Conservation (phyloP, 2,329 filamentous ascomycete species). For the Colletotrichum spaethianum region DNA sequence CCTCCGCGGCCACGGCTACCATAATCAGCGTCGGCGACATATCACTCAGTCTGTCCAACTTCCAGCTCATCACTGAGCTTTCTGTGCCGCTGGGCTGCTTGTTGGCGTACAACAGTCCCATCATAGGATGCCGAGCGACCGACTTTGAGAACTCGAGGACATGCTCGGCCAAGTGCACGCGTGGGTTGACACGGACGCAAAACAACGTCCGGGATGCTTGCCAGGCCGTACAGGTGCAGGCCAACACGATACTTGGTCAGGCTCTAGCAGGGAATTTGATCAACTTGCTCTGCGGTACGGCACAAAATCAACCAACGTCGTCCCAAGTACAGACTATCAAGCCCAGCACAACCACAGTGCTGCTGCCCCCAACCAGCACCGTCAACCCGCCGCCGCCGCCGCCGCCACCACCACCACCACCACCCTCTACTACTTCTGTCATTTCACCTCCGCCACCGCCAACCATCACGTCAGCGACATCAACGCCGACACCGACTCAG, state of each 20-base stretch:
- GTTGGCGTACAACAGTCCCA: conserved; percentile 58
- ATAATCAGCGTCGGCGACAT: conserved; percentile 27
- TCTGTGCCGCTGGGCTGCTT: conserved; percentile 55
- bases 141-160: conserved; percentile 54
- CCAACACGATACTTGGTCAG: conserved; percentile 54
- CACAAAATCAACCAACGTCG: conserved; percentile 11
- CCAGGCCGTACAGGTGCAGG: conserved; percentile 43
- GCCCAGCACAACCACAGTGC: conserved; percentile 10
- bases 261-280: conserved; percentile 55
- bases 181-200: conserved; percentile 48
- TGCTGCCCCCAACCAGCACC: conserved; percentile 13
- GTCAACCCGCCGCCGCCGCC: neutral
- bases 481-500: conserved; percentile 8
- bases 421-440: neutral
- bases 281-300: conserved; percentile 52
- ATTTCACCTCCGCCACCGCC: conserved; percentile 1
- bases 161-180: conserved; percentile 57
- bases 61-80: conserved; percentile 57
- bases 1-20: conserved; percentile 23
- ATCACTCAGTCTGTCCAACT: conserved; percentile 51
- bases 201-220: conserved; percentile 49
- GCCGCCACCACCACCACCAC: neutral
- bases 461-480: neutral
- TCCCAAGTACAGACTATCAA: conserved; percentile 8
- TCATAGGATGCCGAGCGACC: conserved; percentile 52